Percentiles rank a stretch among this genome's conserved stretches.
These are phyloP conservation scores for Chalaropsis ovoidea DNA, from an alignment of 2,329 filamentous ascomycete species.

Conservation along the genomic window DNA sequence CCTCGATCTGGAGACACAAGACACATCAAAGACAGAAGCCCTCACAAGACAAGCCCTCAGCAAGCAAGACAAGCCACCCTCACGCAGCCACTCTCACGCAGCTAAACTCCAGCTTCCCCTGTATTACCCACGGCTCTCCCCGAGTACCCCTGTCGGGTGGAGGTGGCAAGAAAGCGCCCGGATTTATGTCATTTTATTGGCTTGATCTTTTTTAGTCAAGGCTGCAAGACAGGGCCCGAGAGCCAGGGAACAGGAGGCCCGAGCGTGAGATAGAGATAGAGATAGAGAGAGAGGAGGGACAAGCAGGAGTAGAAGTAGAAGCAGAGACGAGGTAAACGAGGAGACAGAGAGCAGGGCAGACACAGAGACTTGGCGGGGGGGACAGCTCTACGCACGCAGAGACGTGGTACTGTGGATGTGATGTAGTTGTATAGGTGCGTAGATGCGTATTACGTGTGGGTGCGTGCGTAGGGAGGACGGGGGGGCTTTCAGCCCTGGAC, in stretches of 20 bases:
- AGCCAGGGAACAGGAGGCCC: conserved; percentile 8
- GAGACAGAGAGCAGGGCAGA: not conserved
- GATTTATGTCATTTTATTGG: not conserved
- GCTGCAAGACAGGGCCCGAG: conserved; percentile 11
- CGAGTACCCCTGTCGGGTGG: not conserved
- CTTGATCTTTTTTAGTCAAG: not conserved
- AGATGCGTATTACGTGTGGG: not conserved
- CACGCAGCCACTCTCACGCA: too few species aligned
- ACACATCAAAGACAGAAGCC: too few species aligned
- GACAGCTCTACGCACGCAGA: not conserved
- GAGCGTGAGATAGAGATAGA: not conserved
- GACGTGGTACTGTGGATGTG: not conserved
- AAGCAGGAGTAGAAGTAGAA: not conserved
- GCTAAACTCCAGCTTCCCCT: not conserved
- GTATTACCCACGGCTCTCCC: conserved; percentile 5
- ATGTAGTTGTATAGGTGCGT: not conserved
- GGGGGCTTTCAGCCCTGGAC: not conserved
- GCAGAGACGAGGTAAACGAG: not conserved
- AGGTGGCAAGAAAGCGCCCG: not conserved
- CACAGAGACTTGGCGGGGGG: not conserved
- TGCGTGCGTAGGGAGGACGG: not conserved
- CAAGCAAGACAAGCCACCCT: too few species aligned
- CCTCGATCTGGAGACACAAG: too few species aligned
- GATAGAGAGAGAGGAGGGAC: not conserved
- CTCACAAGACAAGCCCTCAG: too few species aligned